Conservation (phyloP, 2,329 filamentous ascomycete species). For the Truncatella angustata region DNA sequence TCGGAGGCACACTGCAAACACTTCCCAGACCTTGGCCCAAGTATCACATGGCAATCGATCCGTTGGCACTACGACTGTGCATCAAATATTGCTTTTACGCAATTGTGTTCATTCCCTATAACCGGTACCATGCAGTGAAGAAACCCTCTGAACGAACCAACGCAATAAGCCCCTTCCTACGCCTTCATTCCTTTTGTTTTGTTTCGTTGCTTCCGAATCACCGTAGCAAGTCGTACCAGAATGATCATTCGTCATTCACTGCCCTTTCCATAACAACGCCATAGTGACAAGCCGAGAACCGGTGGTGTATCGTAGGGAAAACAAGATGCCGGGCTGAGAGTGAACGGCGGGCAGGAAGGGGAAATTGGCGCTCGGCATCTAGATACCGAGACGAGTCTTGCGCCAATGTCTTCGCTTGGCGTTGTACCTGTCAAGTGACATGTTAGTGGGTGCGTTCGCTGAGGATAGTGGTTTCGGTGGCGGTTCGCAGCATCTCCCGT, state of each 20-base stretch:
- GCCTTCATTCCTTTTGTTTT: not conserved
- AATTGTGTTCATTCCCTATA: slow-evolving; percentile 37
- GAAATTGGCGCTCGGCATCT: slow-evolving; percentile 54
- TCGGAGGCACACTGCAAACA: no score
- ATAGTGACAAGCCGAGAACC: slow-evolving; percentile 4
- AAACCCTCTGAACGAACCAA: slow-evolving; percentile 15
- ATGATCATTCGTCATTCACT: not conserved
- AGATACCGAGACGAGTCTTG: slow-evolving; percentile 99
- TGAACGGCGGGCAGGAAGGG: slow-evolving; percentile 30
- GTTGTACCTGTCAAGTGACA: slow-evolving; percentile 92
- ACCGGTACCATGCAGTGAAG: slow-evolving; percentile 37
- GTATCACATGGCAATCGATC: not conserved
- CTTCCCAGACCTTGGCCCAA: no score
- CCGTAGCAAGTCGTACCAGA: not conserved
- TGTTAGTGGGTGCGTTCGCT: no score
- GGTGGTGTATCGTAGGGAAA: slow-evolving; percentile 9
- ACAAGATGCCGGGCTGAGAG: slow-evolving; percentile 17
- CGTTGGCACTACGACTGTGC: not conserved
- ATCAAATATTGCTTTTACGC: slow-evolving; percentile 18
- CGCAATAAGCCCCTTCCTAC: slow-evolving; percentile 2
- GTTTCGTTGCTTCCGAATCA: not conserved
- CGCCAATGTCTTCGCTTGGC: slow-evolving; percentile 99
- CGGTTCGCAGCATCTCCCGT: no score
- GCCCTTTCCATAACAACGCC: slow-evolving; percentile 14
- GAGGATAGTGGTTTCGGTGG: no score